Percentiles rank a stretch among this genome's conserved stretches.
Conservation (phyloP, 805 yeast genomes). For the Wickerhamiella spandovensis region DNA sequence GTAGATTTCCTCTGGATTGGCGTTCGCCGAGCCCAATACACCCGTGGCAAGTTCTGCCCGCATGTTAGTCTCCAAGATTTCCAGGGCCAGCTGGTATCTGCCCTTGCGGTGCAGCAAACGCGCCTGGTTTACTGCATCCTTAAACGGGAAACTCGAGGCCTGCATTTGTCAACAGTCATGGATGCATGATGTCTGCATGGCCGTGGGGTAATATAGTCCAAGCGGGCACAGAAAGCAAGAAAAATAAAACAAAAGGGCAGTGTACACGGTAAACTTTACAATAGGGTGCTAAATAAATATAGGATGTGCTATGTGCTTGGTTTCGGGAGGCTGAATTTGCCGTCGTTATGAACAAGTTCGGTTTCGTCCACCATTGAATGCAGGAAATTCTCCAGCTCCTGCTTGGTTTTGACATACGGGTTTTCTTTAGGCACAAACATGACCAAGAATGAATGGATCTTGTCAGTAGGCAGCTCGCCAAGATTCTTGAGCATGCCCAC, state of each 20-base stretch:
- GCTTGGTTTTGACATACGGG: constrained; percentile 28
- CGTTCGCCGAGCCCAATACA: not conserved
- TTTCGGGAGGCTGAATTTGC: constrained; percentile 24
- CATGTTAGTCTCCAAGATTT: constrained; percentile 11
- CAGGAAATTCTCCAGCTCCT: constrained; percentile 33
- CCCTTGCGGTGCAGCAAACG: constrained; percentile 9
- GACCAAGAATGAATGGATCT: constrained; percentile 40
- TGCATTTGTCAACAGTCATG: not conserved
- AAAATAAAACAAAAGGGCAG: no score
- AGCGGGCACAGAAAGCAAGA: no score
- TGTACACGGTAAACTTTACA: no score
- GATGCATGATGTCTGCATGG: not conserved
- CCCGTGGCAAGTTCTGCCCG: not conserved
- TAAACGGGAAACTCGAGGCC: constrained; percentile 2
- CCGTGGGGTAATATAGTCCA: no score
- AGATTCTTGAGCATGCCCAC: constrained; percentile 45
- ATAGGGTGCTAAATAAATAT: no score
- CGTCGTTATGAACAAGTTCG: constrained; percentile 26
- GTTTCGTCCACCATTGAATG: constrained; percentile 33
- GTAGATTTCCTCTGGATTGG: constrained; percentile 3
- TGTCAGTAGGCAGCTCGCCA: constrained; percentile 34
- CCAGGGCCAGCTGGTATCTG: constrained; percentile 11
- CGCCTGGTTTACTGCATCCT: constrained; percentile 12
- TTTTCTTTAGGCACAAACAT: constrained; percentile 44
- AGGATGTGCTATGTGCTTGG: not conserved